phyloP scores from a whole-genome alignment of 768 basidiomycete species.

The Clitopilus passeckerianus region DNA sequence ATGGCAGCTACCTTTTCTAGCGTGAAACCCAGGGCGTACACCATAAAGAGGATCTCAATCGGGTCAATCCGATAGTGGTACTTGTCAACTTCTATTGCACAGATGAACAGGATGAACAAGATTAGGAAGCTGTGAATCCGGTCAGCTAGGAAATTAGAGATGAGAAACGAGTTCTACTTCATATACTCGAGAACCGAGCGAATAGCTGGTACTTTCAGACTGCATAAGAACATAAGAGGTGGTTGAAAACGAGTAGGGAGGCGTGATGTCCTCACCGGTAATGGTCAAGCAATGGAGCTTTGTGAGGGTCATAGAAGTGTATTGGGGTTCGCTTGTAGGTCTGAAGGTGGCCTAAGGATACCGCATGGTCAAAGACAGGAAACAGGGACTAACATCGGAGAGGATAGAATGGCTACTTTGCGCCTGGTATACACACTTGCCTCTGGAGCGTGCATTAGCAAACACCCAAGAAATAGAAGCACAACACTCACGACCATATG shows the following conservation, averaged over 20 bases:
- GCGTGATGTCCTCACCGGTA: conserved; percentile 58
- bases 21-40: conserved; percentile 76
- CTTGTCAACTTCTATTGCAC: conserved; percentile 74
- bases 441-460: conserved; percentile 34
- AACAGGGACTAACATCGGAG: conserved; percentile 62
- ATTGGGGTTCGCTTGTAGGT: conserved; percentile 91
- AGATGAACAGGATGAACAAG: conserved; percentile 72
- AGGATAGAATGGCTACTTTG: conserved; percentile 85
- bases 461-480: conserved; percentile 5
- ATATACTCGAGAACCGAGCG: conserved; percentile 86
- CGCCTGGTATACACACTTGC: conserved; percentile 88
- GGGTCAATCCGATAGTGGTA: conserved; percentile 50
- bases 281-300: conserved; percentile 91
- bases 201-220: conserved; percentile 89
- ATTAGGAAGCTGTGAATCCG: conserved; percentile 58
- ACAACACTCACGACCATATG: conserved; percentile 60
- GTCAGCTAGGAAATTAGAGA: background rate
- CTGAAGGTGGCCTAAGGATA: conserved; percentile 28
- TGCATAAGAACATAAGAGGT: conserved; percentile 17
- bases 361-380: background rate
- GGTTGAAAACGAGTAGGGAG: background rate
- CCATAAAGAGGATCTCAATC: conserved; percentile 73
- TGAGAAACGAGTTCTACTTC: conserved; percentile 46
- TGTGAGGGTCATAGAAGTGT: conserved; percentile 92
- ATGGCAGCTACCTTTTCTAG: conserved; percentile 92